Percentiles rank a stretch among this genome's conserved stretches.
These are phyloP conservation scores for Lindgomyces ingoldianus DNA, from an alignment of 495 filamentous ascomycete genomes.

Conservation along the genomic window DNA sequence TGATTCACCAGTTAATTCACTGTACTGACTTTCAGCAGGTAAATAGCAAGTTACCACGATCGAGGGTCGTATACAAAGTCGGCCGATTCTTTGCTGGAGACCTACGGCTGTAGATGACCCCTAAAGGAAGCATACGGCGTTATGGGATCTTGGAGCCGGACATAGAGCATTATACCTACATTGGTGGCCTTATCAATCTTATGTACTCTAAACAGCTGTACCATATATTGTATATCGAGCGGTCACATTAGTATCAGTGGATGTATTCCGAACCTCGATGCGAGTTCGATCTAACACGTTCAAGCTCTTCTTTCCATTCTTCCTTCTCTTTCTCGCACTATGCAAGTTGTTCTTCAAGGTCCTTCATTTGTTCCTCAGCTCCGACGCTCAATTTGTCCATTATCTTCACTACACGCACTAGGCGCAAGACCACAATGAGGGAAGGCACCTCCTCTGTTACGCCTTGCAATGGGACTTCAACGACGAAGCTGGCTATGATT, in stretches of 20 bases:
- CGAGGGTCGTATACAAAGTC: constrained; percentile 22
- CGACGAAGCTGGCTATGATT: constrained; percentile 60
- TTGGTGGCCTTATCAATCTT: too few species aligned
- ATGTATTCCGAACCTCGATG: too few species aligned
- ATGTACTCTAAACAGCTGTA: too few species aligned
- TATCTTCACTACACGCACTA: constrained; percentile 71
- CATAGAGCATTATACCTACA: too few species aligned
- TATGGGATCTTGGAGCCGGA: too few species aligned
- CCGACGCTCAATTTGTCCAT: constrained; percentile 64
- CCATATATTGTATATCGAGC: too few species aligned
- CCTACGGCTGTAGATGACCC: too few species aligned
- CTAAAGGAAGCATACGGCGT: too few species aligned
- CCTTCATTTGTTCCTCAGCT: constrained; percentile 57
- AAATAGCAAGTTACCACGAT: constrained; percentile 19
- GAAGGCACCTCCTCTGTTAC: constrained; percentile 62
- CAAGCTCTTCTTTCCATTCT: constrained; percentile 47
- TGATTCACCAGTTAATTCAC: neutral
- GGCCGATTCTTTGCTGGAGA: constrained; percentile 1
- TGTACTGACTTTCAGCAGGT: constrained; percentile 4
- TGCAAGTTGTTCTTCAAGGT: constrained; percentile 47
- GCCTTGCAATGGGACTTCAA: constrained; percentile 53
- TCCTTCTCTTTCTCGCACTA: constrained; percentile 52
- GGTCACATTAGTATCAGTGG: too few species aligned
- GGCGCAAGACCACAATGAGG: constrained; percentile 61
- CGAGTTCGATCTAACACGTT: too few species aligned